These are phyloP conservation scores for Cyclotella sp. DNA, from an alignment of 108 stramenopile genomes.

Conservation along the genomic window DNA sequence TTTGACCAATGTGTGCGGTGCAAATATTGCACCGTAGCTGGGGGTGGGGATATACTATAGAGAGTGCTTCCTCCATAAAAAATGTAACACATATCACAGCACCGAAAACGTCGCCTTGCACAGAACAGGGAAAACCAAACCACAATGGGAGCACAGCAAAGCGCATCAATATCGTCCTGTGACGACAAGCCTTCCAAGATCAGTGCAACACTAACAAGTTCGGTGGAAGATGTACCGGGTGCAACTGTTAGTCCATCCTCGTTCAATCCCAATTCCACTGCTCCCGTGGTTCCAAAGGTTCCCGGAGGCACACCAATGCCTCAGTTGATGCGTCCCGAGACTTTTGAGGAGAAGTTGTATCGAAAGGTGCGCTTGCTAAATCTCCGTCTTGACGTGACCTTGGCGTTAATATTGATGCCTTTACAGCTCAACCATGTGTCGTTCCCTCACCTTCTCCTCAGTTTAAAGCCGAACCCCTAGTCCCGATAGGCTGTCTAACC, in stretches of 20 bases:
- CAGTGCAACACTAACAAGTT: not conserved
- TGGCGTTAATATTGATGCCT: not conserved
- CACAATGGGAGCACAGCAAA: conserved; percentile 12
- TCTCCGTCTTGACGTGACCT: not conserved
- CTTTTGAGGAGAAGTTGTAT: conserved; percentile 82
- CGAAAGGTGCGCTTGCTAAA: conserved; percentile 61
- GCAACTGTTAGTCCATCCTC: not conserved
- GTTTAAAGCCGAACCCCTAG: conserved; percentile 83
- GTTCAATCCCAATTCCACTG: conserved; percentile 12
- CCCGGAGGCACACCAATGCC: conserved; percentile 44
- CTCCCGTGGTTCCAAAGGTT: not conserved
- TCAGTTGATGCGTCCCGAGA: conserved; percentile 49
- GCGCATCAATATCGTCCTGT: not conserved
- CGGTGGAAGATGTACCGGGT: not conserved
- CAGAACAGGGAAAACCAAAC: too few relatives aligned
- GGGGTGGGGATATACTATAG: too few relatives aligned
- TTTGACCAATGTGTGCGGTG: too few relatives aligned
- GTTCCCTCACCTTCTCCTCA: conserved; percentile 16
- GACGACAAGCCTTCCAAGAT: not conserved
- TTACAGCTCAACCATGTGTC: not conserved
- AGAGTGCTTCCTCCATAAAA: too few relatives aligned
- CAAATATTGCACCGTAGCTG: too few relatives aligned
- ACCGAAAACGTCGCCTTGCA: too few relatives aligned
- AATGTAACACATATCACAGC: too few relatives aligned
- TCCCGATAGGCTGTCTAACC: conserved; percentile 84